Conservation (phyloP, 371 early-diverging fungal genomes). For the Mortierella sp. region DNA sequence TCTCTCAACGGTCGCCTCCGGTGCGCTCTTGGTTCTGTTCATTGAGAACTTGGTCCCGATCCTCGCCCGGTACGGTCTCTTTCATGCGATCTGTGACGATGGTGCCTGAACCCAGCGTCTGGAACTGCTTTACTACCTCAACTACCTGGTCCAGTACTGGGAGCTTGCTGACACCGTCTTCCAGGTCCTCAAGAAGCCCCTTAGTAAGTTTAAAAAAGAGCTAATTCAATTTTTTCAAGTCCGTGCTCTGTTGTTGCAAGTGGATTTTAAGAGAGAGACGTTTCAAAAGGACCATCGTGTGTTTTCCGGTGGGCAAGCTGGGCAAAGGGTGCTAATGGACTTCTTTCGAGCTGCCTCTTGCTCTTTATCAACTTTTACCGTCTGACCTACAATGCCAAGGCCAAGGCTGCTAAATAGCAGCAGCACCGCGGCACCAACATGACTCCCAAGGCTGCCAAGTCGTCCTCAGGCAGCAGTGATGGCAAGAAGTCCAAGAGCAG, state of each 20-base stretch:
- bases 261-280: neutral
- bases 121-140: constrained; percentile 85
- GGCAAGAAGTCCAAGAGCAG: constrained; percentile 25
- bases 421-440: constrained; percentile 15
- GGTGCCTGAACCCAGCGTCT: constrained; percentile 80
- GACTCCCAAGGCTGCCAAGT: constrained; percentile 18
- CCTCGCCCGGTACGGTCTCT: constrained; percentile 72
- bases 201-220: constrained; percentile 65
- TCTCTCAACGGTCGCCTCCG: constrained; percentile 75
- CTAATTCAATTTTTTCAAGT: neutral
- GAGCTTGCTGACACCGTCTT: constrained; percentile 85
- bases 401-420: constrained; percentile 39
- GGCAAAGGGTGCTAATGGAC: constrained; percentile 42
- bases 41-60: constrained; percentile 81
- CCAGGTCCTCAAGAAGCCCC: constrained; percentile 78
- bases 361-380: constrained; percentile 92
- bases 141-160: constrained; percentile 90
- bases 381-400: constrained; percentile 79
- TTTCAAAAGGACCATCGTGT: neutral
- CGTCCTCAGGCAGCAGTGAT: neutral
- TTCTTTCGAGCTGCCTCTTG: constrained; percentile 86
- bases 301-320: neutral
- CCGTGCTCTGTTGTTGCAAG: neutral
- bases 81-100: constrained; percentile 77
- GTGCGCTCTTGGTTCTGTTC: constrained; percentile 73